Base-by-base conservation (phyloP, 306 rosid species). In the Comarum palustre region DNA sequence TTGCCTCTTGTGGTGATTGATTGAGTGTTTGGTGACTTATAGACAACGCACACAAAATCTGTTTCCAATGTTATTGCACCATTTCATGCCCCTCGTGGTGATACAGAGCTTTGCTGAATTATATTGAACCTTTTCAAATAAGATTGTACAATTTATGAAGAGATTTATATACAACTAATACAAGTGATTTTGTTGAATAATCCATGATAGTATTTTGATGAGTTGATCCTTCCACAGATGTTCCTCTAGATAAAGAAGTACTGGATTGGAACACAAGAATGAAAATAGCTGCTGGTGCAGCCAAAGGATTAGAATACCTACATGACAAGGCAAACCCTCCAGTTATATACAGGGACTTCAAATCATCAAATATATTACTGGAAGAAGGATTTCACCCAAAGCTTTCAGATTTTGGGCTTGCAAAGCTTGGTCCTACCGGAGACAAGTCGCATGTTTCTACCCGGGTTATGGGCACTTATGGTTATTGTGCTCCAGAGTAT, bases 331-430 rank as follows among this genome's bases (percentile, higher is more conserved):
- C 96, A 78, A 92, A 82, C 79, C 97, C 97, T 31, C 97, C 96
- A 0, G 97, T 92, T 66, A 92, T 92, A 59, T 92, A 92, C 82
- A 83, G 97, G 80, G 97, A 92, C 72, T 92, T 92, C 86, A 92
- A 92, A 75, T 92, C 97, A 60, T 92, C 97, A 45, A 92, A 92
- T 73, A 92, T 92, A 79, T 92, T 92, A 81, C 80, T 92, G 65
- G 96, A 89, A 8, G 96, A 92, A 83, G 96, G 87, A 73, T 92
- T 63, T 77, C 93, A 86, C 43, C 97, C 97, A 31, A 92, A 86
- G 81, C 97, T 92, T 80, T 92, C 97, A 75, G 97, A 92, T 82
- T 92, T 92, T 74, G 97, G 97, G 71, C 97, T 92, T 62, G 97
- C 97, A 14, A 92, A 92, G 86, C 97, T 92, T 65, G 97, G 97